phyloP scores from a whole-genome alignment of 768 basidiomycete species.

The Boletus bicolor region DNA sequence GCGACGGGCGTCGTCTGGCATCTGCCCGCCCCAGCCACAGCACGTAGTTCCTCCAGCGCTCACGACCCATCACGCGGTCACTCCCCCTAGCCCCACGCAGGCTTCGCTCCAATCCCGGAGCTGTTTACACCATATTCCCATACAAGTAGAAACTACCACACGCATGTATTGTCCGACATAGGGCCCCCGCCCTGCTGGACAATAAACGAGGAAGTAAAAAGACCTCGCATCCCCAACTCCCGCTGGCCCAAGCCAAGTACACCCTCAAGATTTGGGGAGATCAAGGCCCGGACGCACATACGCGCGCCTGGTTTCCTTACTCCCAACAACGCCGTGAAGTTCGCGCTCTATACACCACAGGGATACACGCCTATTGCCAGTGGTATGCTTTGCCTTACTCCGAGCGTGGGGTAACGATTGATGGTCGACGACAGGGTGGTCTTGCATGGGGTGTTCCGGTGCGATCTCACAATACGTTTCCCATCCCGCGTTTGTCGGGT shows the following conservation, averaged over 20 bases:
- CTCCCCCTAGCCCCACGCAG: too few relatives aligned
- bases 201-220: constrained; percentile 16
- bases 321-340: constrained; percentile 49
- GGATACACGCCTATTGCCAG: constrained; percentile 47
- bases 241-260: constrained; percentile 57
- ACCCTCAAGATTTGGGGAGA: constrained; percentile 57
- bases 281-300: constrained; percentile 45
- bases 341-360: constrained; percentile 57
- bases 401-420: not conserved
- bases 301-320: constrained; percentile 47
- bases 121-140: too few relatives aligned
- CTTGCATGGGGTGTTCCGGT: constrained; percentile 22
- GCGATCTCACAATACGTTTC: constrained; percentile 13
- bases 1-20: constrained; percentile 47
- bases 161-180: too few relatives aligned
- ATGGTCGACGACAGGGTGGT: constrained; percentile 9
- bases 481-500: constrained; percentile 13
- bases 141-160: too few relatives aligned
- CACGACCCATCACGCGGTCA: too few relatives aligned
- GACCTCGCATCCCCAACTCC: constrained; percentile 40
- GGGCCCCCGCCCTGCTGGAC: too few relatives aligned
- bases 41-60: too few relatives aligned
- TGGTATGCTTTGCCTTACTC: constrained; percentile 19
- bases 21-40: too few relatives aligned
- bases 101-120: too few relatives aligned